Evolutionary conservation across 2,329 filamentous ascomycete species (phyloP).

Genomic region (Aureobasidium melanogenum): DNA sequence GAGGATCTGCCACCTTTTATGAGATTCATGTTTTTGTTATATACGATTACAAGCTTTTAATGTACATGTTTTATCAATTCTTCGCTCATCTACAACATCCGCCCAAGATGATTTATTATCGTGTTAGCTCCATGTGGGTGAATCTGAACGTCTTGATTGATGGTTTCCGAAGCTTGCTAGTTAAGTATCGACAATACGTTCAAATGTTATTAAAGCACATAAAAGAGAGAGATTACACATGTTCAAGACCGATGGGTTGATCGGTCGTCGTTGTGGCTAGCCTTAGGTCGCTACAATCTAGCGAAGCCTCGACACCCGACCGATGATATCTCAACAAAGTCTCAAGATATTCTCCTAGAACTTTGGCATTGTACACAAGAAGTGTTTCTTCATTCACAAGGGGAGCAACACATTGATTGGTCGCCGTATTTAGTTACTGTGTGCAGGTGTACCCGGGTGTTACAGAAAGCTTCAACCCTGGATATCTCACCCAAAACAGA

Average conservation of each 20-base stretch:
- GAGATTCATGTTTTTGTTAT: not conserved
- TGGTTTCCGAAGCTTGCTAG: no score
- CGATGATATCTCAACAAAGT: not conserved
- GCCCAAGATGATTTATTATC: no score
- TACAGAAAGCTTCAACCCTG: not conserved
- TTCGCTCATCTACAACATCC: not conserved
- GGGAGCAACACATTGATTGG: not conserved
- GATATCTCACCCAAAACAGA: not conserved
- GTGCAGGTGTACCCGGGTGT: not conserved
- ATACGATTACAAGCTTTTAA: not conserved
- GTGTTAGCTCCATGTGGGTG: no score
- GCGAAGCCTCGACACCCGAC: not conserved
- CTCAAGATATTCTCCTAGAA: not conserved
- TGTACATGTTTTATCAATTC: not conserved
- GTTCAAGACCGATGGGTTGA: not conserved
- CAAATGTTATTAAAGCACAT: no score
- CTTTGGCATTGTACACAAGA: not conserved
- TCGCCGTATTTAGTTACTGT: not conserved
- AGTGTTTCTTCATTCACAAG: no score
- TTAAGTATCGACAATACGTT: no score
- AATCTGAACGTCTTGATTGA: no score
- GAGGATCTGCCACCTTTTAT: not conserved
- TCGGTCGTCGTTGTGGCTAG: not conserved
- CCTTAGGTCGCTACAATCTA: not conserved
- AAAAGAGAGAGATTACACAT: no score